Evolutionary conservation across 768 basidiomycete species (phyloP), one percentile per base, ranked within the genome.

Genomic region (Strobilomyces dryophilus): DNA sequence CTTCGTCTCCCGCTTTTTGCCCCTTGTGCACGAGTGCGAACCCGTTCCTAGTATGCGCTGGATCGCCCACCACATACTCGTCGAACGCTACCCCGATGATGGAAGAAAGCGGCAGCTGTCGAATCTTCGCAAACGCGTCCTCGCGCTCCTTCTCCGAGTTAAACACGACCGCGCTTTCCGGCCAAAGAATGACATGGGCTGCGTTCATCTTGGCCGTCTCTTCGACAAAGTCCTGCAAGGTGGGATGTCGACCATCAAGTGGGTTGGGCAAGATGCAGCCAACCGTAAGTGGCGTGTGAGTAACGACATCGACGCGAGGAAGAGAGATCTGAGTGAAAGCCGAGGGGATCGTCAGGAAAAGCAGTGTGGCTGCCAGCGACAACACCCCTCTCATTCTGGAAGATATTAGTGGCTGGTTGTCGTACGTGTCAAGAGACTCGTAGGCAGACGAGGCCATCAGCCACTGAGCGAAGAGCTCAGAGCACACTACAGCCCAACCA

Each of bases 141-240:
- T 72, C 66, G 53, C 79, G 78, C 48, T 83, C 85, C 18, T 56
- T 58, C 12, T 67, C 66, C 32, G 75, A 78, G 32, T 74, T 71
- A 62, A 93, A 93, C 2, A 72, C 66, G 0, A 92, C 81, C 0
- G 89, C 89, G 7, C 84, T 83, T 67, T 92, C 90, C 0, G 91
- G 89, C 89, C 90, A 92, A 1, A 93, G 71, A 15, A 90, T 61
- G 15, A 93, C 63, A 39, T 78, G 76, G 1, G 86, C 83, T 5
- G 57, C 44, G 6, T 71, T 72, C 51, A 84, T 60, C n/a, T 62
- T 74, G 40, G 61, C 60, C 4, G 78, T 82, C 66, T 87, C 89
- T 0, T 42, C 32, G n/a, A 90, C 75, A 66, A 80, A 92, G 55
- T 85, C 80, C 0, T 81, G 63, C 15, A 92, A 67, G 0, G 71